Conservation (phyloP, 116 monocot species). For the Trichopus zeylanicus region DNA sequence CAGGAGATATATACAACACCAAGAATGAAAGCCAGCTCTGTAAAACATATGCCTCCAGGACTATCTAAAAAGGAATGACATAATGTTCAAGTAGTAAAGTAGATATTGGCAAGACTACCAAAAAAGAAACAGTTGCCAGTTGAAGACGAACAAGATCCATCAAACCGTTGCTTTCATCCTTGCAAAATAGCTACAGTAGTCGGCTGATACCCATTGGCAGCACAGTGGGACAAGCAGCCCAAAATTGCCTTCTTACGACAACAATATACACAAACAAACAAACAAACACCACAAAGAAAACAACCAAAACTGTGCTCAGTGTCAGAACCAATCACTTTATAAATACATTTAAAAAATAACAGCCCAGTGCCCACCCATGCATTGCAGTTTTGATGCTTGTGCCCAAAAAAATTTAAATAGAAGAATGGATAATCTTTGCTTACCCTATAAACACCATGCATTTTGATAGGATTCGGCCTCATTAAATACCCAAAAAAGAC, state of each 20-base stretch:
- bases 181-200: conserved; percentile 57
- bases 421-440: neutral
- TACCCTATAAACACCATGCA: conserved; percentile 13
- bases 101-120: conserved; percentile 30
- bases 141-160: conserved; percentile 83
- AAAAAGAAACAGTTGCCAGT: conserved; percentile 27
- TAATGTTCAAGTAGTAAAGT: conserved; percentile 10
- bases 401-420: neutral
- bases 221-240: conserved; percentile 48
- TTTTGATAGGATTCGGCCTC: neutral
- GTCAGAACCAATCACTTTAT: conserved; percentile 21
- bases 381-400: neutral
- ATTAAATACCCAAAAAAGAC: neutral
- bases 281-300: conserved; percentile 51
- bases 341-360: conserved; percentile 13
- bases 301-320: conserved; percentile 45
- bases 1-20: conserved; percentile 7
- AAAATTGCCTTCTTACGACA: conserved; percentile 61
- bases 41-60: neutral
- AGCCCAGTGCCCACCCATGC: neutral
- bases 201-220: conserved; percentile 65
- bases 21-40: conserved; percentile 2
- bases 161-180: conserved; percentile 46
- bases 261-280: conserved; percentile 53
- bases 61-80: conserved; percentile 7